phyloP scores from a whole-genome alignment of 2,329 filamentous ascomycete genomes.

The Penicillium paneum region DNA sequence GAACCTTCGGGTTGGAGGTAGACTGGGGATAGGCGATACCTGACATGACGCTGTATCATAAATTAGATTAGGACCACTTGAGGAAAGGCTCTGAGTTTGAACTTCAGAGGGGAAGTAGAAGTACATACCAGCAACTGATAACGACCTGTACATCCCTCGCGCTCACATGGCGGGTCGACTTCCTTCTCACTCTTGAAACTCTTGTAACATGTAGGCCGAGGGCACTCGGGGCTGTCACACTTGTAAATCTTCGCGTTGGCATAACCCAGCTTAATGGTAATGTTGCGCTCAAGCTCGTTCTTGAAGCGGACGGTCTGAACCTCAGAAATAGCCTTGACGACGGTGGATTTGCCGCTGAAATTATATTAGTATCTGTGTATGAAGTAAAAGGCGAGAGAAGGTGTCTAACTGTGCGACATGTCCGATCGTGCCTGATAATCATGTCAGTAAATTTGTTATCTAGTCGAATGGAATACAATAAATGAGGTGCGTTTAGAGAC shows the following conservation, averaged over 20 bases:
- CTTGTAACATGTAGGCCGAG: conserved; percentile 89
- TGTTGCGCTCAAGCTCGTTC: conserved; percentile 98
- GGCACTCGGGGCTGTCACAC: conserved; percentile 89
- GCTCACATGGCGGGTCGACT: conserved; percentile 91
- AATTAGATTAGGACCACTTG: neutral
- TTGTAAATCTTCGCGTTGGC: conserved; percentile 99
- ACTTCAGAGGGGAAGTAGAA: conserved; percentile 31
- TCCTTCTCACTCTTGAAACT: conserved; percentile 99
- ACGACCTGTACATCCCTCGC: conserved; percentile 81
- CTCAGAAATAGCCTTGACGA: conserved; percentile 98
- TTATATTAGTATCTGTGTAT: neutral
- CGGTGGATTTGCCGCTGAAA: conserved; percentile 79
- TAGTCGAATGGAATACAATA: neutral
- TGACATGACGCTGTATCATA: conserved; percentile 5
- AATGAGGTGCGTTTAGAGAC: neutral
- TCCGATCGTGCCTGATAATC: conserved; percentile 63
- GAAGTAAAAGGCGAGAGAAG: neutral
- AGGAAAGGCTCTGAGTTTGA: neutral
- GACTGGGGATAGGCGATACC: neutral
- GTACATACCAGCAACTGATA: conserved; percentile 92
- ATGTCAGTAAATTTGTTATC: conserved; percentile 1
- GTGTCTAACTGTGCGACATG: conserved; percentile 76
- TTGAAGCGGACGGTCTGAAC: conserved; percentile 99
- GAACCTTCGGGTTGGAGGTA: neutral
- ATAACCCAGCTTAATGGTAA: conserved; percentile 99